Base-by-base conservation (phyloP, 352 stramenopile genomes). In the Thalassiosira sp. region DNA sequence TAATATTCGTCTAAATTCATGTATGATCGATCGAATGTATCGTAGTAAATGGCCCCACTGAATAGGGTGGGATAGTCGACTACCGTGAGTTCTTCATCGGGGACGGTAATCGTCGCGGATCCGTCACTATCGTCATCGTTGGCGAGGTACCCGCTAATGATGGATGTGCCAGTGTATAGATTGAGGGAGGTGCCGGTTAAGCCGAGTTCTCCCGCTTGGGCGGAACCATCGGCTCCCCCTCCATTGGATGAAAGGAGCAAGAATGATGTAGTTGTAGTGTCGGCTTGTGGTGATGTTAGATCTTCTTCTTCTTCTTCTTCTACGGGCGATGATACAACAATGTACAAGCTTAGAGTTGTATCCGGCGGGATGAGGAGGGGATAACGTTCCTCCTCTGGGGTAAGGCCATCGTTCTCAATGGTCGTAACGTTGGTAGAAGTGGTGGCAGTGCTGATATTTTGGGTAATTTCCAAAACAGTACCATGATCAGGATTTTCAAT, bases 11-110 rank as follows among this genome's bases (percentile, higher is more conserved):
- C 31, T 33, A 75, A 13, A 11, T 40, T 25, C 13, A 49, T 52
- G 31, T 35, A 53, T 20, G 0, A 46, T 10, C 16, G 11, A 20
- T 28, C n/a, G 28, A 76, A 35, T 10, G 25, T 59, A 54, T 78
- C 69, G 46, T 78, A 78, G 35, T 78, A 78, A 35, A 78, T 25
- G 25, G 59, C 60, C 7, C 69, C 69, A 45, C 67, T 72, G 56
- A 78, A 78, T 1, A 78, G 27, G 15, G 69, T 67, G 24, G 51
- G 59, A 15, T 53, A 45, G 0, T 5, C 22, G 18, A 56, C 20
- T 53, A 65, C 51, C 22, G 40, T 24, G n/a, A n/a, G n/a, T n/a
- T n/a, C n/a, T n/a, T n/a, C n/a, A n/a, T n/a, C n/a, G n/a, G n/a
- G n/a, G n/a, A n/a, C n/a, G n/a, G n/a, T n/a, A n/a, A n/a, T n/a